These are phyloP conservation scores for Neoconidiobolus thromboides DNA, from an alignment of 371 early-diverging fungal species.

Conservation along the genomic window DNA sequence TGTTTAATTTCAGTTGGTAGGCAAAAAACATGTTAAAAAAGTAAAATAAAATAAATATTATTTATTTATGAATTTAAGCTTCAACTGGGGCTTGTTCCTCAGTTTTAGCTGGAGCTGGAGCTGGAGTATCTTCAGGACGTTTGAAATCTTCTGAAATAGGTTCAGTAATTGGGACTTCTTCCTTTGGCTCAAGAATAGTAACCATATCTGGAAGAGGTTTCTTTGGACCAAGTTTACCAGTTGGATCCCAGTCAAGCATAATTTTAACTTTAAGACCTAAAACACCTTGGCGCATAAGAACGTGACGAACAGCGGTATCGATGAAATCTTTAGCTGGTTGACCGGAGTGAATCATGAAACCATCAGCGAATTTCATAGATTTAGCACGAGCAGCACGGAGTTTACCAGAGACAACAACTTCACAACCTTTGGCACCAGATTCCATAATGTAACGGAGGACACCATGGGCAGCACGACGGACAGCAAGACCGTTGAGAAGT, in stretches of 20 bases:
- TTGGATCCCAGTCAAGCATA: slow-evolving; percentile 96
- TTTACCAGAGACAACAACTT: slow-evolving; percentile 99
- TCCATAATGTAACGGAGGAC: slow-evolving; percentile 98
- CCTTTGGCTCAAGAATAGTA: slow-evolving; percentile 90
- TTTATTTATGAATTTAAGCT: too few relatives aligned
- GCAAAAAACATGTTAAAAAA: too few relatives aligned
- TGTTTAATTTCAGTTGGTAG: too few relatives aligned
- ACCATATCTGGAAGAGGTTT: slow-evolving; percentile 93
- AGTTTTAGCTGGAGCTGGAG: slow-evolving; percentile 13
- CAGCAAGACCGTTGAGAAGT: slow-evolving; percentile 91
- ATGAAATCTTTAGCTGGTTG: slow-evolving; percentile 96
- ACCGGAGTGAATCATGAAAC: slow-evolving; percentile 99
- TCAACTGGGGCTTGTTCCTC: too few relatives aligned
- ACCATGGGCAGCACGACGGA: slow-evolving; percentile 96
- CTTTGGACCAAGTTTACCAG: slow-evolving; percentile 92
- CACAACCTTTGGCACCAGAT: slow-evolving; percentile 99
- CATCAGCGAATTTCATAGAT: slow-evolving; percentile 99
- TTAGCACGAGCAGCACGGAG: slow-evolving; percentile 99
- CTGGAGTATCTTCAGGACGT: slow-evolving; percentile 24
- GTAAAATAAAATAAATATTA: too few relatives aligned
- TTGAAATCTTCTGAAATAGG: slow-evolving; percentile 58
- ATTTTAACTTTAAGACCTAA: slow-evolving; percentile 99
- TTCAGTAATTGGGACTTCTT: slow-evolving; percentile 45
- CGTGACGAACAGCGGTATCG: slow-evolving; percentile 94
- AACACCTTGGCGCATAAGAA: slow-evolving; percentile 98